These are phyloP conservation scores for Vicia villosa DNA, from an alignment of 306 rosid genomes.

Conservation along the genomic window DNA sequence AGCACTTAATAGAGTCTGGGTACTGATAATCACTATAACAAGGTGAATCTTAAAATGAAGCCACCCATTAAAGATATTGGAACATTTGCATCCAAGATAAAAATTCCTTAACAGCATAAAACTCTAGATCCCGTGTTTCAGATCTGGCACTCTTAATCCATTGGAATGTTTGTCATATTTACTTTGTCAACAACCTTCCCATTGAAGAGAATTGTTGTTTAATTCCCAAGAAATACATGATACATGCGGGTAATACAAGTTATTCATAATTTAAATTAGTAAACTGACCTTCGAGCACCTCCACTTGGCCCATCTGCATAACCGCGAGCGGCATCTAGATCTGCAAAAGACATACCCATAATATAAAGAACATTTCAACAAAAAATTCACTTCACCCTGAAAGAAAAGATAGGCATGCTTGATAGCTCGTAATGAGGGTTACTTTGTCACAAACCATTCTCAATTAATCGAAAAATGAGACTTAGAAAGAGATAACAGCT, in stretches of 20 bases:
- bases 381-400: not conserved
- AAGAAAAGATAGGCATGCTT: not conserved
- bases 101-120: conserved; percentile 21
- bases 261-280: conserved; percentile 8
- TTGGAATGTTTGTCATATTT: conserved; percentile 16
- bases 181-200: conserved; percentile 23
- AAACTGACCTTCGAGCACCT: conserved; percentile 46
- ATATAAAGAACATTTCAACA: conserved; percentile 18
- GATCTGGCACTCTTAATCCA: conserved; percentile 21
- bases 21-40: conserved; percentile 8
- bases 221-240: conserved; percentile 18
- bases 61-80: conserved; percentile 1
- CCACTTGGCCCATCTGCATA: conserved; percentile 43
- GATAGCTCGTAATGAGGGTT: not conserved
- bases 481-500: not conserved
- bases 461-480: not conserved
- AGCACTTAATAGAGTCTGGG: conserved; percentile 4
- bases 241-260: not conserved
- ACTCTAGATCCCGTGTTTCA: conserved; percentile 12
- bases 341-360: conserved; percentile 31
- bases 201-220: not conserved
- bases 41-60: conserved; percentile 9
- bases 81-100: not conserved
- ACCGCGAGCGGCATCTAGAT: conserved; percentile 38
- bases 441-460: not conserved